phyloP scores from a whole-genome alignment of 129 eudicot genomes.

The Apium graveolens region DNA sequence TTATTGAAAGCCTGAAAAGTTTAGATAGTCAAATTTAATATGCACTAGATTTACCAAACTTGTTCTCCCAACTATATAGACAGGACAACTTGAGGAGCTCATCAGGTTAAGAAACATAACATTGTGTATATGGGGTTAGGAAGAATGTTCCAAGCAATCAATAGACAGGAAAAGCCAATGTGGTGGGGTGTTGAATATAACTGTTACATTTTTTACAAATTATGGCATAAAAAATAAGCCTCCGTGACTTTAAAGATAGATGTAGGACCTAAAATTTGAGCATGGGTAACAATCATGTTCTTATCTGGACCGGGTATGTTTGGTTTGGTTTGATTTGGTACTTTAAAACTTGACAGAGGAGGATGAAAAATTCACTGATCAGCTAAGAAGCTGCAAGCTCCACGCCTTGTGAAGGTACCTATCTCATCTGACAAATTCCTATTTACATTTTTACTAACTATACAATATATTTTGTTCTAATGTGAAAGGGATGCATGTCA shows the following conservation, averaged over 20 bases:
- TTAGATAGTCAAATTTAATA: too few relatives aligned
- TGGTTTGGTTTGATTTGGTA: too few relatives aligned
- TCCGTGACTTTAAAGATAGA: neutral
- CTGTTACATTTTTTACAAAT: neutral
- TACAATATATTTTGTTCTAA: neutral
- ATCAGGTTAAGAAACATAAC: neutral
- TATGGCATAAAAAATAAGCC: neutral
- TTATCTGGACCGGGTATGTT: too few relatives aligned
- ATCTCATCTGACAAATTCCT: neutral
- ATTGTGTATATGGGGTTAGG: neutral
- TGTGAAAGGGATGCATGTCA: constrained; percentile 13
- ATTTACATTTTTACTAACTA: too few relatives aligned
- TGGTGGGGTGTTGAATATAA: neutral
- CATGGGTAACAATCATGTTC: too few relatives aligned
- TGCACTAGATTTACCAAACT: too few relatives aligned
- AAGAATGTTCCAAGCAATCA: neutral
- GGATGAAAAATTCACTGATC: neutral
- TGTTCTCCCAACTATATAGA: too few relatives aligned
- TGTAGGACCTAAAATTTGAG: neutral
- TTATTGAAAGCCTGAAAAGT: too few relatives aligned
- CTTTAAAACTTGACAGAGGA: too few relatives aligned
- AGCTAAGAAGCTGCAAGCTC: neutral
- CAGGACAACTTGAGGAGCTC: too few relatives aligned
- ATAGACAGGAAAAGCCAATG: neutral
- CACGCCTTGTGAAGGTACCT: neutral